phyloP scores from a whole-genome alignment of 345 rosid genomes.

The Camelina hispida region DNA sequence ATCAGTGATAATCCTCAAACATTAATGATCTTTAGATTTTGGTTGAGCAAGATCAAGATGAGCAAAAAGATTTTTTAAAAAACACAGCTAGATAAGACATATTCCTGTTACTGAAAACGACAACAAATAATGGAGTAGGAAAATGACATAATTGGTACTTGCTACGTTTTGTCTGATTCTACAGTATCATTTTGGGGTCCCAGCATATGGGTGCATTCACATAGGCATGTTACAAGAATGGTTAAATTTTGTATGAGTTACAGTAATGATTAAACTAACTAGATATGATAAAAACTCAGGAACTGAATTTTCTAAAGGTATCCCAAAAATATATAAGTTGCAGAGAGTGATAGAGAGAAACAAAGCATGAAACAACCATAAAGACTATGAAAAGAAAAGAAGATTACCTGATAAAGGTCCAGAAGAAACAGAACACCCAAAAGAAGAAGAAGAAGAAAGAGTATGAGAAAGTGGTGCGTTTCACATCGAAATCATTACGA shows the following conservation, averaged over 20 bases:
- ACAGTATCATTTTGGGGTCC: constrained; percentile 5
- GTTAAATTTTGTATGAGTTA: background rate
- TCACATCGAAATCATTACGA: background rate
- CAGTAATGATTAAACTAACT: background rate
- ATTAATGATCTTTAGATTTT: background rate
- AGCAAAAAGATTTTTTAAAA: background rate
- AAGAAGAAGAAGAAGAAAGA: background rate
- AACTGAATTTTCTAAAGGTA: background rate
- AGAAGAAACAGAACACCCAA: constrained; percentile 17
- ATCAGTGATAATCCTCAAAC: background rate
- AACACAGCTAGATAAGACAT: constrained; percentile 32
- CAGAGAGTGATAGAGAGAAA: constrained; percentile 10
- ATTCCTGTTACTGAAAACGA: constrained; percentile 30
- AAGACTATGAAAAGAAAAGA: constrained; percentile 7
- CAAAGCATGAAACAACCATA: constrained; percentile 17
- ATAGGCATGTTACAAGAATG: background rate
- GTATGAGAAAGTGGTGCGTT: constrained; percentile 25
- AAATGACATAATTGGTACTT: constrained; percentile 28
- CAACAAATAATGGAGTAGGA: constrained; percentile 33
- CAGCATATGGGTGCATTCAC: constrained; percentile 7
- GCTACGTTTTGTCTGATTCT: constrained; percentile 33
- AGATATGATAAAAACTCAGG: constrained; percentile 3
- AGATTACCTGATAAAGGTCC: constrained; percentile 16
- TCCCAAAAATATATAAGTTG: background rate
- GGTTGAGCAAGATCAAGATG: constrained; percentile 26